Base-by-base conservation (phyloP, 75 land plant species). In the Cupressus sempervirens region DNA sequence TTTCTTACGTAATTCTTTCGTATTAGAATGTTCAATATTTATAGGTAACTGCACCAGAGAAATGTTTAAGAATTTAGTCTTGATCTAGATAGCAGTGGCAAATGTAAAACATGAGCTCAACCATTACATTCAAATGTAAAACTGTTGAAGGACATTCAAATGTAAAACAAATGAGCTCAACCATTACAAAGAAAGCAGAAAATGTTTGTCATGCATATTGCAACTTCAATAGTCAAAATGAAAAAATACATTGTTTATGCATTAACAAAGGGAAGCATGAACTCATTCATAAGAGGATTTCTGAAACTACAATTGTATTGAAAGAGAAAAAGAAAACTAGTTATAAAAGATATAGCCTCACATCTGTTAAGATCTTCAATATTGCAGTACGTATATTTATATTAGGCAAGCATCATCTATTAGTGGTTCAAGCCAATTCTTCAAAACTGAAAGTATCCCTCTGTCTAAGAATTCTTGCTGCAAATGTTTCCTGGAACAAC, bases 1-100 rank as follows among this genome's bases (percentile, higher is more conserved):
- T 86, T 90, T 98, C 86, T 98, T 98, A 43, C 96, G 86, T 76
- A 96, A 98, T 72, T 98, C 98, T 72, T 94, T 92, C 86, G 97
- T 90, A 76, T 95, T 97, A 90, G 87, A 88, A 54, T 91, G 92
- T 85, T 95, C 98, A 35, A 98, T 90, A 86, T 98, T 97, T 76
- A 98, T 93, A 1, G 98, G 97, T 54, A 95, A 91, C 99, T 97
- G 90, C 83, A 77, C 18, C 11, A 40, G 38, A 13, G 77, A 72
- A 80, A 85, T 15, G 20, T 35, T 32, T 48, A 4, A 77, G 48
- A 77, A 77, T n/a, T 34, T 11, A 26, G 29, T 77, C 36, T 0
- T 43, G n/a, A 40, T 40, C 15, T 7, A 77, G 4, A 56, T 0
- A 56, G 20, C 20, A 56, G 23, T 56, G 58, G 58, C 58, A 56